Conservation (phyloP, 2,329 filamentous ascomycete species). For the Coniochaeta sp. region DNA sequence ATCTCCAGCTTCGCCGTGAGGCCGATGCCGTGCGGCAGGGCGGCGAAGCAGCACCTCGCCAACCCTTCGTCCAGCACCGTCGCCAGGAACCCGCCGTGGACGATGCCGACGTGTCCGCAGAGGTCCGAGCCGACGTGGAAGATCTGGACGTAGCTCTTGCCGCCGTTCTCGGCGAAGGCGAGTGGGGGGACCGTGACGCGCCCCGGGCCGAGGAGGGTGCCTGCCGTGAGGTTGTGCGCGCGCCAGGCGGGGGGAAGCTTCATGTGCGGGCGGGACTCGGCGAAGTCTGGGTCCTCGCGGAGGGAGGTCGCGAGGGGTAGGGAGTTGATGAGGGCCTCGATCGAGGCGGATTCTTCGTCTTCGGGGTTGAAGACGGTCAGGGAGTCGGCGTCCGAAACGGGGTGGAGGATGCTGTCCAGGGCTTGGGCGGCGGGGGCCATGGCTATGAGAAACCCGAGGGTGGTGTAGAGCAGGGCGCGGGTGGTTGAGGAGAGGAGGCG, state of each 20-base stretch:
- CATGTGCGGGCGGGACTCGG: conserved; percentile 77
- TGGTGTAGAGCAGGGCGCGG: conserved; percentile 39
- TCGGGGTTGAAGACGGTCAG: conserved; percentile 55
- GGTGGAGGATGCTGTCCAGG: conserved; percentile 40
- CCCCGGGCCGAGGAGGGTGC: conserved; percentile 67
- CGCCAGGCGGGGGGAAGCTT: conserved; percentile 71
- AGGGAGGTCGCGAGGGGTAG: conserved; percentile 70
- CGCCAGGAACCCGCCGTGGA: conserved; percentile 87
- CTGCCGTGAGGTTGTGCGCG: conserved; percentile 71
- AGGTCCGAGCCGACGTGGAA: conserved; percentile 72
- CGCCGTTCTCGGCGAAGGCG: conserved; percentile 64
- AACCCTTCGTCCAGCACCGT: conserved; percentile 88
- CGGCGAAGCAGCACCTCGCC: conserved; percentile 80
- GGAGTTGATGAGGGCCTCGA: conserved; percentile 67
- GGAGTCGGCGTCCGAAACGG: conserved; percentile 60
- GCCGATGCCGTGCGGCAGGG: conserved; percentile 76
- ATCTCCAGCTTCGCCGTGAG: conserved; percentile 80
- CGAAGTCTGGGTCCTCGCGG: conserved; percentile 58
- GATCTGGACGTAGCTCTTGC: conserved; percentile 64
- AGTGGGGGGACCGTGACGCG: conserved; percentile 77
- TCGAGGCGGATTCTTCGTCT: conserved; percentile 46
- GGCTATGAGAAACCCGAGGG: conserved; percentile 50
- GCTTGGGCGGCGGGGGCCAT: conserved; percentile 43
- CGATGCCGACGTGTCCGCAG: conserved; percentile 83
- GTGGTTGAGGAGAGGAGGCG: conserved; percentile 12